Evolutionary conservation across 192 early-diverging fungal genomes (phyloP).

Genomic region (Entomortierella beljakovae): DNA sequence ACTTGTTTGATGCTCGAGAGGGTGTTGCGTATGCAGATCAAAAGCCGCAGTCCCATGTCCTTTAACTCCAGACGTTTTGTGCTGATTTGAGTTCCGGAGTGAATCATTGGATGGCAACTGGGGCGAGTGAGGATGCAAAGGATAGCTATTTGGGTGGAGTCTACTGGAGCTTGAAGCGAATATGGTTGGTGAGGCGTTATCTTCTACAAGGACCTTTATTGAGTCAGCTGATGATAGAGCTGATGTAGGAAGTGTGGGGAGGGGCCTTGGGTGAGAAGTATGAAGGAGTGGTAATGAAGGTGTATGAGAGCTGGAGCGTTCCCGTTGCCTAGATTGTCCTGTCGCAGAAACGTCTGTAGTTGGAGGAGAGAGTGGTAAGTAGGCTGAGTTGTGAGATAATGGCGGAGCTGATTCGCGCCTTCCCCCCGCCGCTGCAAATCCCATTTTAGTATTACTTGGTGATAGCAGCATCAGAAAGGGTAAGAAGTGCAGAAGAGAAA

Average conservation of each 20-base stretch:
- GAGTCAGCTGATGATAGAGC: conserved; percentile 1
- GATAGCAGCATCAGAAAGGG: conserved; percentile 23
- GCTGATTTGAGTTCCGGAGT: neutral
- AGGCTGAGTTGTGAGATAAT: conserved; percentile 1
- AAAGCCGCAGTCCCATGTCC: neutral
- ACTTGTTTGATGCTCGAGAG: conserved; percentile 25
- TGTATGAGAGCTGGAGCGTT: conserved; percentile 22
- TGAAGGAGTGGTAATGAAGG: conserved; percentile 4
- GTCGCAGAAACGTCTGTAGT: neutral
- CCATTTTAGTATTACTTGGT: conserved; percentile 12
- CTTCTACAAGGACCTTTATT: conserved; percentile 35
- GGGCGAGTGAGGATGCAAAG: conserved; percentile 13
- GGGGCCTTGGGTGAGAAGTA: conserved; percentile 1
- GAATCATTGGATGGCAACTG: neutral
- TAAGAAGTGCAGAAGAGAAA: neutral
- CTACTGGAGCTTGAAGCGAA: conserved; percentile 2
- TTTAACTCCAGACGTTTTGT: neutral
- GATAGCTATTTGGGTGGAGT: conserved; percentile 16
- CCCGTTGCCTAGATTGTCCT: conserved; percentile 2
- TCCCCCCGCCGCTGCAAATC: neutral
- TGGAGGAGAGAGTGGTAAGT: conserved; percentile 2
- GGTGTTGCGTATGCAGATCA: neutral
- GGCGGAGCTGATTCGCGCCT: conserved; percentile 33
- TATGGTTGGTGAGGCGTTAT: neutral
- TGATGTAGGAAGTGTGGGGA: conserved; percentile 19